Percentiles rank a stretch among this genome's conserved stretches.
phyloP scores from a whole-genome alignment of 257 asterid species.

The Verbena officinalis region DNA sequence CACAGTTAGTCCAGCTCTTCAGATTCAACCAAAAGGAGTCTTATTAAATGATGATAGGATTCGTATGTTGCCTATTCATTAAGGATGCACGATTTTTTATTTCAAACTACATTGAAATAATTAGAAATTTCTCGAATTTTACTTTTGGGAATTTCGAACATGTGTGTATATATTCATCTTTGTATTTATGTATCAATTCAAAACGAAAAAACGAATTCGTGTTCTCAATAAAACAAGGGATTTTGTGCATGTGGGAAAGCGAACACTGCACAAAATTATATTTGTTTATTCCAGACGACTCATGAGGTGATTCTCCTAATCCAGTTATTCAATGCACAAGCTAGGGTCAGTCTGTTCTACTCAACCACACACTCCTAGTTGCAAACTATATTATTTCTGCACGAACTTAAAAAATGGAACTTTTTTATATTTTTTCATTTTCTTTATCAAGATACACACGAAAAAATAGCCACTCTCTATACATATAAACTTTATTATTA shows the following conservation, averaged over 20 bases:
- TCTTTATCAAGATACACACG: not conserved
- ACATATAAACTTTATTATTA: not conserved
- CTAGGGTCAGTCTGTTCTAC: no score
- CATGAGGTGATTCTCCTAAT: no score
- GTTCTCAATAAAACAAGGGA: not conserved
- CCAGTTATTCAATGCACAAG: no score
- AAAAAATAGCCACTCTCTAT: not conserved
- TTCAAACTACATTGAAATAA: not conserved
- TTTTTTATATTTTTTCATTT: not conserved
- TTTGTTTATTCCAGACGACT: no score
- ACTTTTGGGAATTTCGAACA: not conserved
- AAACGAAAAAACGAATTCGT: not conserved
- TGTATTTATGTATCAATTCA: not conserved
- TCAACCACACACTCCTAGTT: no score
- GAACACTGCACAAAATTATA: no score
- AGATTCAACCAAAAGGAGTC: conserved; percentile 59
- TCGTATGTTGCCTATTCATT: conserved; percentile 43
- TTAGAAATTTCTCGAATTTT: not conserved
- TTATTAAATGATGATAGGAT: conserved; percentile 36
- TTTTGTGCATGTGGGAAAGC: no score
- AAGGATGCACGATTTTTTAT: conserved; percentile 4
- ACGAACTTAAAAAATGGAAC: not conserved
- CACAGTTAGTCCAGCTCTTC: conserved; percentile 67
- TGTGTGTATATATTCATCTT: conserved; percentile 27
- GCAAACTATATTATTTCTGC: no score